phyloP scores from a whole-genome alignment of 1,284 basidiomycete genomes.

The Mycena citricolor region DNA sequence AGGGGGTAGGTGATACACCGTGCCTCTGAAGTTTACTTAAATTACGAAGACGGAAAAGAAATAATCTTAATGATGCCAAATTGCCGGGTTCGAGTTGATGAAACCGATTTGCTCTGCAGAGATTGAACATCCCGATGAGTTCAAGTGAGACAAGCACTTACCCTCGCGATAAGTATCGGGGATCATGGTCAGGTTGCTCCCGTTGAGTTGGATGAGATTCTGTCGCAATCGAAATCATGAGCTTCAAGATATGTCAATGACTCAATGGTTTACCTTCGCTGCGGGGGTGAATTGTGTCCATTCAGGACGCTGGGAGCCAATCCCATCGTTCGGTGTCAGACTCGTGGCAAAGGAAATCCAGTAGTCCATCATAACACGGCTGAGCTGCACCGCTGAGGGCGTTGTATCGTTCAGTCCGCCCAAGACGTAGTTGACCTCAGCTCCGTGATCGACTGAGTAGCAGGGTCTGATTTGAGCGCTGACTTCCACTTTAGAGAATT shows the following conservation, averaged over 20 bases:
- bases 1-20: no score
- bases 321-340: conserved; percentile 25
- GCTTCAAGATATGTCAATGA: not conserved
- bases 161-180: conserved; percentile 37
- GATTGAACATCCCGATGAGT: not conserved
- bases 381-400: conserved; percentile 18
- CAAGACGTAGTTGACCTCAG: conserved; percentile 18
- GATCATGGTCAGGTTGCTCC: conserved; percentile 36
- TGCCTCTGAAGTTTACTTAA: no score
- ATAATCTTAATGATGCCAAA: conserved; percentile 19
- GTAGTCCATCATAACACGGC: conserved; percentile 27
- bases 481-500: no score
- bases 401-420: conserved; percentile 20
- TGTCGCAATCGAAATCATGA: conserved; percentile 12
- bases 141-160: no score
- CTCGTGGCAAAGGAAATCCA: conserved; percentile 33
- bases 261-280: conserved; percentile 2
- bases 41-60: no score
- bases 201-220: conserved; percentile 40
- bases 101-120: conserved; percentile 10
- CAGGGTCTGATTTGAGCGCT: not conserved
- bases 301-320: conserved; percentile 17
- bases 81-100: conserved; percentile 16
- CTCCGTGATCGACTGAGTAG: conserved; percentile 3
- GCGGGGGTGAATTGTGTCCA: conserved; percentile 12